These are phyloP conservation scores for Globisporangium viniferum DNA, from an alignment of 352 stramenopile genomes.

Conservation along the genomic window DNA sequence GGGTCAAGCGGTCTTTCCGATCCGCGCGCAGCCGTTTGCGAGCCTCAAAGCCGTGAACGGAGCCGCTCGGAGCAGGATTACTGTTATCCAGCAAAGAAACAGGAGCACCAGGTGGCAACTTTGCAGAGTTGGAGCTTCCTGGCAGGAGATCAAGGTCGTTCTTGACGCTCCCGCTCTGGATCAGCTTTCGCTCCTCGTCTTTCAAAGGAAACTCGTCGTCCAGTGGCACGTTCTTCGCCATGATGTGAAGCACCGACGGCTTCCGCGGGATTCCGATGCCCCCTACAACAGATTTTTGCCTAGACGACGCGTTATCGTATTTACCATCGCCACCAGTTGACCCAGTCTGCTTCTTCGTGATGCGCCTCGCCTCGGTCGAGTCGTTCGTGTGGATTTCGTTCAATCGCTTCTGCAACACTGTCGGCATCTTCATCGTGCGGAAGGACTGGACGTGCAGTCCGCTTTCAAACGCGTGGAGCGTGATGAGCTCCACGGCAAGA, in stretches of 20 bases:
- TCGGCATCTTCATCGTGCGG: conserved; percentile 75
- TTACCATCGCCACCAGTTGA: background rate
- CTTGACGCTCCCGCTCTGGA: conserved; percentile 16
- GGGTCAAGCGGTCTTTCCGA: conserved; percentile 57
- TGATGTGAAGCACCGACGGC: conserved; percentile 66
- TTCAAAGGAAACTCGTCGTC: conserved; percentile 54
- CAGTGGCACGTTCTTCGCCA: conserved; percentile 44
- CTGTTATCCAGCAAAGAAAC: conserved; percentile 4
- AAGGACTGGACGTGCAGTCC: conserved; percentile 72
- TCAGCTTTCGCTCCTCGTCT: conserved; percentile 55
- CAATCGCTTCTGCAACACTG: conserved; percentile 58
- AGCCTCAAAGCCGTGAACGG: conserved; percentile 76
- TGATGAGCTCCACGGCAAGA: conserved; percentile 75
- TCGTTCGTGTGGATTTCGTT: conserved; percentile 61
- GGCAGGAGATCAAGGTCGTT: background rate
- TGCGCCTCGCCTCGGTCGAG: conserved; percentile 11
- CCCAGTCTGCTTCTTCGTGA: conserved; percentile 14
- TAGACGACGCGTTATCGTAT: background rate
- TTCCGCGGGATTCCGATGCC: conserved; percentile 3
- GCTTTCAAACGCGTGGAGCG: conserved; percentile 63
- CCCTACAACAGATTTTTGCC: background rate
- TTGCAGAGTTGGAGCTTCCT: background rate
- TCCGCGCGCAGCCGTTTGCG: conserved; percentile 73
- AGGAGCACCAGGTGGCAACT: conserved; percentile 21
- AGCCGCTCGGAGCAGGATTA: conserved; percentile 16